Base-by-base conservation (phyloP, 768 basidiomycete genomes). In the Daedaleopsis sinensis region DNA sequence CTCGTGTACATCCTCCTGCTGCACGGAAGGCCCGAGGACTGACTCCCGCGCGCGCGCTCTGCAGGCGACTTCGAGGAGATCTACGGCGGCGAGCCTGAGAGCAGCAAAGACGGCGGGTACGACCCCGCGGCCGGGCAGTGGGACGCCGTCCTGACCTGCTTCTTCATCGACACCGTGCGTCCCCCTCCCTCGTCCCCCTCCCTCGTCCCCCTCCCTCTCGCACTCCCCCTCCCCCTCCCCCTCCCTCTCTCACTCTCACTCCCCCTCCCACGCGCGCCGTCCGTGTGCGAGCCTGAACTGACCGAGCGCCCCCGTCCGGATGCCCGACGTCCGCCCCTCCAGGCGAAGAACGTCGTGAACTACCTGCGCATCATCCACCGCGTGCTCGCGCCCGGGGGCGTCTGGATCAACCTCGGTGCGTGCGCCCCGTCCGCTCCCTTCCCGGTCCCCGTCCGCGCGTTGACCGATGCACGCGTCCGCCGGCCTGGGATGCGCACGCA, bases 111-210 rank as follows among this genome's bases (percentile, higher is more conserved):
- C 18, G 75, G 76, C 16, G 79, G 83, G 35, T 78, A 81, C 35
- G 87, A 89, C 62, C 85, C 88, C 5, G 91, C 94, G 53, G 77
- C 83, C 2, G 93, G 90, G 13, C 74, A 84, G 66, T 98, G 94
- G 94, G 87, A 96, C 65, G 91, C 91, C 0, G 82, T 98, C 8
- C 73, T 97, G 65, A 98, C 95, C 1, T 98, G 94, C 71, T 98
- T 98, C 82, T 98, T 98, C 79, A 89, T 98, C 52, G 96, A 99
- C 70, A 97, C 95, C 4, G 94, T 94, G 66, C 63, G 83, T 68
- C 16, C 9, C 57, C 18, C 27, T 32, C 27, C 27, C 7, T 3
- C 27, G 4, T 32, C 27, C 27, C 7, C 4, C 27, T 32, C 27
- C 27, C 27, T 3, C 27, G 3, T 18, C 16, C 16, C 37, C 52